phyloP scores from a whole-genome alignment of 352 stramenopile genomes.

The Phytophthora gonapodyides region DNA sequence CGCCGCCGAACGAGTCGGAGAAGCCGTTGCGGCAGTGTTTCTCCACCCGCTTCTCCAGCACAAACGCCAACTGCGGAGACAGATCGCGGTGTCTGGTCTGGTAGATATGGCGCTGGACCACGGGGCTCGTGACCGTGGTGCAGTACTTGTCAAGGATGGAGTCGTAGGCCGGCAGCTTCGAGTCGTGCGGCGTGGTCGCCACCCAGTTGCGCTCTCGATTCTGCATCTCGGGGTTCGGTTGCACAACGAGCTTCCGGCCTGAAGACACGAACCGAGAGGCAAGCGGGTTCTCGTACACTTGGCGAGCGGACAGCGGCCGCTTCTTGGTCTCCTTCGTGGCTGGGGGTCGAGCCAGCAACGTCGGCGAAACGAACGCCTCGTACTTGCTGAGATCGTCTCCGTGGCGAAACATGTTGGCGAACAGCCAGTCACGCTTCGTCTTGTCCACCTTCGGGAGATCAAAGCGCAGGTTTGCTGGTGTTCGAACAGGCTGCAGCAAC shows the following conservation, averaged over 20 bases:
- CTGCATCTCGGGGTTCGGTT: conserved; percentile 24
- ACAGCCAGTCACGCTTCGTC: conserved; percentile 74
- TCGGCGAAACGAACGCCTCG: conserved; percentile 54
- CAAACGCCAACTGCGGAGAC: conserved; percentile 71
- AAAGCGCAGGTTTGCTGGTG: conserved; percentile 54
- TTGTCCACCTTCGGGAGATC: conserved; percentile 59
- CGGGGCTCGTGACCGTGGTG: conserved; percentile 71
- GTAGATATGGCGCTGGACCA: conserved; percentile 82
- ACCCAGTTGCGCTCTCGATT: conserved; percentile 67
- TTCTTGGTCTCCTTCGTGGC: conserved; percentile 11
- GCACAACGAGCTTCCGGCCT: conserved; percentile 21
- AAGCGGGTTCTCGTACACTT: conserved; percentile 21
- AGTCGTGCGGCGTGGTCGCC: conserved; percentile 46
- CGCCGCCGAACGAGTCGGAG: conserved; percentile 42
- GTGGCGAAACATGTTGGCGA: conserved; percentile 83
- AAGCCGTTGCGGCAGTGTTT: conserved; percentile 49
- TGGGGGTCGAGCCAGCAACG: conserved; percentile 20
- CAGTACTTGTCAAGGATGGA: conserved; percentile 84
- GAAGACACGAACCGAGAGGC: conserved; percentile 8
- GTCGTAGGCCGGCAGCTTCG: conserved; percentile 65
- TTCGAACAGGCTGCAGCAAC: conserved; percentile 56
- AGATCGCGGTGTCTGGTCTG: conserved; percentile 59
- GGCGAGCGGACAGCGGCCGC: conserved; percentile 30
- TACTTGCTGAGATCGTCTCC: conserved; percentile 71
- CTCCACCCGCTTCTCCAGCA: conserved; percentile 71